Evolutionary conservation across 2,329 filamentous ascomycete genomes (phyloP), one percentile per base, ranked within the genome.

Genomic region (Pseudogymnoascus sp.): DNA sequence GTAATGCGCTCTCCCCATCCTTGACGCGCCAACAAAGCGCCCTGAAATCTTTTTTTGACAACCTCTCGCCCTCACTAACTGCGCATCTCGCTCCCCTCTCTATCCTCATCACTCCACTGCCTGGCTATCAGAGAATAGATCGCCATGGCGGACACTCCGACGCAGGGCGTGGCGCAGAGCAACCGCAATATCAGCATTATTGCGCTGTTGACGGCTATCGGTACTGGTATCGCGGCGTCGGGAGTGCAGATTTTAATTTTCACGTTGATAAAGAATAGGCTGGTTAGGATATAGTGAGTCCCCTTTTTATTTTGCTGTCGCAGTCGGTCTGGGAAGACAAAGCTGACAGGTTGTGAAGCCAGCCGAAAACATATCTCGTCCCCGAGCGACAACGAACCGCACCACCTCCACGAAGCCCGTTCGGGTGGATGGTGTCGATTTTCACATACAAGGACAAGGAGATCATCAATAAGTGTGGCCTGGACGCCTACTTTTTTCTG

Each of bases 401-500:
- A n/a, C 79, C 89, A 1, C 90, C 91, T 1, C 89, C 89, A 0
- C 77, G 74, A 61, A 82, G 75, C 56, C 77, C 81, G 38, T 78
- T 82, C 73, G 78, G 78, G 5, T 72, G 68, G 69, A 63, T 87
- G 64, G 67, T 85, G 69, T 72, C 83, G 75, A 73, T 96, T 81
- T 81, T 90, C 78, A 75, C 87, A 78, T 78, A 90, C 78, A 75
- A 85, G 79, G 83, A 90, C 66, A 82, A 90, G 11, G 91, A 96
- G 69, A 86, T 99, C 68, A 96, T 99, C 70, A 89, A 93, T 61
- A 96, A 97, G 75, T 97, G 93, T 69, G 95, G 95, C 16, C 84
- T 99, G 8, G 95, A 99, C 73, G 92, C 93, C 71, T 99, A 96
- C 77, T 96, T 98, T 79, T 99, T 99, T 75, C 82, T 99, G 1